A percentile compares a stretch with the other conserved stretches of the same genome.
These are phyloP conservation scores for Pleoardoris graminearum DNA, from an alignment of 2,329 filamentous ascomycete species.

Conservation along the genomic window DNA sequence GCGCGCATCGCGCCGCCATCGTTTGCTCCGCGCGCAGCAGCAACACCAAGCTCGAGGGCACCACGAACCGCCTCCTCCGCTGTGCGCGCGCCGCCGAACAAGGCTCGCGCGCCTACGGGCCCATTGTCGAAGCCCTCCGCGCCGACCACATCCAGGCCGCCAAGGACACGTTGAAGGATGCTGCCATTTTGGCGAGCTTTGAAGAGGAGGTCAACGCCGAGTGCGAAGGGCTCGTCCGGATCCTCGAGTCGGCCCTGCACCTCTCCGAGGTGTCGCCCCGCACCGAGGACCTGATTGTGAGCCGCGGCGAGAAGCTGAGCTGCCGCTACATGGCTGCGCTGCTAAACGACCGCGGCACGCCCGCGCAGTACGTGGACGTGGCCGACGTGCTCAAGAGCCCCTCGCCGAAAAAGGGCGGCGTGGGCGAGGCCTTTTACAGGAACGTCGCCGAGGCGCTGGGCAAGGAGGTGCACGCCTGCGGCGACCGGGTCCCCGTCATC, in stretches of 20 bases:
- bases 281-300: conserved; percentile 74
- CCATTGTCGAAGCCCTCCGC: conserved; percentile 79
- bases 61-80: conserved; percentile 72
- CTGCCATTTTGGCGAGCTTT: conserved; percentile 57
- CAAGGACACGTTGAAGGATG: conserved; percentile 50
- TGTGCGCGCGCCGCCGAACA: conserved; percentile 53
- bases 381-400: conserved; percentile 76
- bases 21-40: conserved; percentile 96
- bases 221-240: conserved; percentile 79
- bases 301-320: conserved; percentile 93
- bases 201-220: conserved; percentile 72
- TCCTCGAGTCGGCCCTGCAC: conserved; percentile 64
- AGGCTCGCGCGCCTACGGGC: conserved; percentile 61
- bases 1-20: conserved; percentile 76
- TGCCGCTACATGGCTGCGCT: conserved; percentile 88
- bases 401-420: conserved; percentile 37
- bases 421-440: conserved; percentile 54
- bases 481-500: conserved; percentile 53
- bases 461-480: conserved; percentile 49
- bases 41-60: conserved; percentile 91
- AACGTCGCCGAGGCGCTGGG: conserved; percentile 48
- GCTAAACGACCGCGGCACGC: conserved; percentile 77
- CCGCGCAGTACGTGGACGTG: conserved; percentile 88
- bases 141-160: conserved; percentile 79
- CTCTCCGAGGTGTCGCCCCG: conserved; percentile 56